Evolutionary conservation across 208 protist genomes (phyloP).

Genomic region (Endotrypanum monterogeii): DNA sequence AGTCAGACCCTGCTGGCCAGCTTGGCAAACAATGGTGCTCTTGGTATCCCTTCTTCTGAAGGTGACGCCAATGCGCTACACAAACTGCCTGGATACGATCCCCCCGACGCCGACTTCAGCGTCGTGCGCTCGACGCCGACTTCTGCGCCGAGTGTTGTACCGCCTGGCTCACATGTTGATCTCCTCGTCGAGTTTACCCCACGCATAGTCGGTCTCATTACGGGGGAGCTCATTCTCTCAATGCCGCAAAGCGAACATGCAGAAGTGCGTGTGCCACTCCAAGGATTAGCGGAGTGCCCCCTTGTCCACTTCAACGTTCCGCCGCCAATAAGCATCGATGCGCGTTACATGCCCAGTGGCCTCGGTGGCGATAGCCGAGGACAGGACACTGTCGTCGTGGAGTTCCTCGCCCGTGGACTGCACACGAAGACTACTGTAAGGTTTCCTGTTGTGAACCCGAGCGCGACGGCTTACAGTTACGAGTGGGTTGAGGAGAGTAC

Average conservation of each 20-base stretch:
- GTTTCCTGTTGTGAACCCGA: conserved; percentile 97
- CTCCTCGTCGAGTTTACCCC: conserved; percentile 91
- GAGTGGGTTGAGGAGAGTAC: conserved; percentile 84
- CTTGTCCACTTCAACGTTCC: conserved; percentile 96
- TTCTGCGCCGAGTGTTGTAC: conserved; percentile 44
- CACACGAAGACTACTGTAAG: conserved; percentile 82
- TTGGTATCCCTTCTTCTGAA: neutral
- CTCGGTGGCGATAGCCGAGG: conserved; percentile 34
- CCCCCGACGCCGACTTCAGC: conserved; percentile 3
- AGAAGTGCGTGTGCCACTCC: conserved; percentile 65
- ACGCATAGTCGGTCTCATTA: conserved; percentile 51
- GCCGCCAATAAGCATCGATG: conserved; percentile 72
- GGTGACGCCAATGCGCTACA: conserved; percentile 3
- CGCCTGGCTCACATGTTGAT: conserved; percentile 41
- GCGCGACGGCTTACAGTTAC: conserved; percentile 89
- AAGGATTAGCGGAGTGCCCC: conserved; percentile 88
- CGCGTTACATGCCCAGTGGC: conserved; percentile 64
- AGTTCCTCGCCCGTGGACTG: conserved; percentile 93
- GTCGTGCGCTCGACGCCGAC: conserved; percentile 11
- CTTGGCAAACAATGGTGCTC: neutral
- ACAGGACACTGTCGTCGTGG: conserved; percentile 72
- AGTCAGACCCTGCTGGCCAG: neutral
- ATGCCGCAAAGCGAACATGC: conserved; percentile 62
- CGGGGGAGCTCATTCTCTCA: conserved; percentile 41
- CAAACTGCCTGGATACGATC: conserved; percentile 3